phyloP scores from a whole-genome alignment of 2,329 filamentous ascomycete genomes.

The Rhinocladiella similis region DNA sequence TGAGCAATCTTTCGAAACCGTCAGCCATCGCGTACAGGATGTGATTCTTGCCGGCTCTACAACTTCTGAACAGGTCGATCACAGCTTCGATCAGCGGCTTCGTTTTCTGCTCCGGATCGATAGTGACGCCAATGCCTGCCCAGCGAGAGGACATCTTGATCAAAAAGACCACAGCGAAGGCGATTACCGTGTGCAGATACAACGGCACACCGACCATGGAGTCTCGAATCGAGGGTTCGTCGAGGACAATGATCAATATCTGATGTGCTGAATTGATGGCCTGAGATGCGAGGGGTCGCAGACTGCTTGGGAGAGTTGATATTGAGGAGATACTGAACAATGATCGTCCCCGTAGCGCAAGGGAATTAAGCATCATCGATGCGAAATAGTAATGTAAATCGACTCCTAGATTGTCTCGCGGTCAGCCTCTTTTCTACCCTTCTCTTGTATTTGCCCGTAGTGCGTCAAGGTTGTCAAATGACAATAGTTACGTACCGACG shows the following conservation, averaged over 20 bases:
- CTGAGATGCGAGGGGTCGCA: constrained; percentile 38
- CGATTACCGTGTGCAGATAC: constrained; percentile 46
- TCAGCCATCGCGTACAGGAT: constrained; percentile 30
- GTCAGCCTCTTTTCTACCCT: neutral
- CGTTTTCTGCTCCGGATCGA: constrained; percentile 27
- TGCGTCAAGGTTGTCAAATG: too few relatives aligned
- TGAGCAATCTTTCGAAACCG: constrained; percentile 28
- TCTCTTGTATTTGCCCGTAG: neutral
- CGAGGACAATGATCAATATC: constrained; percentile 48
- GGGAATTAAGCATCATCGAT: constrained; percentile 53
- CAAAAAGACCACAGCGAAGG: constrained; percentile 47
- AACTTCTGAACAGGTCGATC: constrained; percentile 22
- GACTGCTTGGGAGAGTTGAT: constrained; percentile 21
- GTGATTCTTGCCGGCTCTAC: constrained; percentile 25
- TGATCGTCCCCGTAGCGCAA: constrained; percentile 42
- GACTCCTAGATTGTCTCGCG: constrained; percentile 38
- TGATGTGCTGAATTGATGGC: constrained; percentile 50
- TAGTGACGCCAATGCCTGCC: constrained; percentile 28
- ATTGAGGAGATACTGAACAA: constrained; percentile 45
- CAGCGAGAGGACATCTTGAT: constrained; percentile 39
- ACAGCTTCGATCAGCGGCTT: constrained; percentile 28
- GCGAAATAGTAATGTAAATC: constrained; percentile 56
- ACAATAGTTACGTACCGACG: constrained; percentile 15
- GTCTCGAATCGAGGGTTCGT: constrained; percentile 50
- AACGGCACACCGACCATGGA: constrained; percentile 51